Base-by-base conservation (phyloP, 2,329 filamentous ascomycete species). In the Clarireedia sp. region DNA sequence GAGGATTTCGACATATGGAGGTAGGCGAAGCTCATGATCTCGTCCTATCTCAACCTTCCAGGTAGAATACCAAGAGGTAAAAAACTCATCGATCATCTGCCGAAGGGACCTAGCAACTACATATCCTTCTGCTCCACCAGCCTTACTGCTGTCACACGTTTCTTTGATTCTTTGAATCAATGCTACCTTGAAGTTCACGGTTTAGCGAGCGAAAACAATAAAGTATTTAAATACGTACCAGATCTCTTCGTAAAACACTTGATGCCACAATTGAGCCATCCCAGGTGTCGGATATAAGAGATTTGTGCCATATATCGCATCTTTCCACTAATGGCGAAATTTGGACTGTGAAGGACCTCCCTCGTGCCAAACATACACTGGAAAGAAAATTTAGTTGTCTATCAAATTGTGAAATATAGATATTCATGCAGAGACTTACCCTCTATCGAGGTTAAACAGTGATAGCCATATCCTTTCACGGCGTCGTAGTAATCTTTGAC, bases 1-100 rank as follows among this genome's bases (percentile, higher is more conserved):
- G 3, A 89, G 74, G 51, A 89, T 89, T 57, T 89, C 85, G 24
- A 89, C 85, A 59, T 89, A 89, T 0, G 86, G 85, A 0, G 86
- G 86, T 0, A 89, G 75, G 1, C 74, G 75, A 16, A 74, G 73
- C 51, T 81, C 77, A 69, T 75, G 75, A 7, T 76, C 78, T 47
- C 75, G 76, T 49, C 75, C 77, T 53, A 83, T 81, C 16, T 78
- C 75, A 7, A 75, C 70, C 1, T 76, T 78, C 84, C 84, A 87
- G 59, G 78, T 80, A 0, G 79, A 73, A 54, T 81, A 79, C 84
- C 84, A 87, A 45, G 76, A 73, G 48, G 83, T 76, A 60, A 86
- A 87, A 65, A 86, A 87, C 17, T 72, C 75, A 57, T 86, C 82
- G 24, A 87, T 85, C 9, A 77, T 78, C 24, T 77, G 72, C 68